Percentiles rank a stretch among this genome's conserved stretches.
These are phyloP conservation scores for Malassezia sympodialis DNA, from an alignment of 1,284 basidiomycete genomes.

Conservation along the genomic window DNA sequence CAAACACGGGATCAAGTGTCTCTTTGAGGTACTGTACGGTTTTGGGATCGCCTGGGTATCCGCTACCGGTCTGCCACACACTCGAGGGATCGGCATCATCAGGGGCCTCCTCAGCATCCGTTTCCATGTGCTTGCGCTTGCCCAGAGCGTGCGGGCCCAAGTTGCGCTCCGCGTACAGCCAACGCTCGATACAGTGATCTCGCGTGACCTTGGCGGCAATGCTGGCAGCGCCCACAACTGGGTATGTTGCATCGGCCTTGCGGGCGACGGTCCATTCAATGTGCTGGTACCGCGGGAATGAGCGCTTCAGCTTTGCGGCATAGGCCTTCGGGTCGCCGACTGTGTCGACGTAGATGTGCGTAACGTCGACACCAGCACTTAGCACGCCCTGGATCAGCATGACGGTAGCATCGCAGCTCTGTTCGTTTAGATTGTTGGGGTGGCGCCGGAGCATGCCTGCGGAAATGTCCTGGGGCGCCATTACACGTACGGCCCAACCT, in stretches of 20 bases:
- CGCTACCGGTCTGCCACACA: conserved; percentile 19
- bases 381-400: conserved; percentile 73
- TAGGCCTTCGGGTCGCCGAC: conserved; percentile 79
- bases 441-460: conserved; percentile 75
- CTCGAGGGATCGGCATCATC: background rate
- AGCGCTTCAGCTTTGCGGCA: conserved; percentile 50
- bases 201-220: conserved; percentile 93
- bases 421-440: conserved; percentile 80
- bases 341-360: conserved; percentile 88
- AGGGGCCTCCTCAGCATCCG: background rate
- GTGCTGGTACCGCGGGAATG: conserved; percentile 35
- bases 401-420: conserved; percentile 84
- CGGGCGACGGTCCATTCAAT: conserved; percentile 70
- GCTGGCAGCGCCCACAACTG: conserved; percentile 90
- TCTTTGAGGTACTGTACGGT: conserved; percentile 75
- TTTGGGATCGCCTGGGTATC: conserved; percentile 62
- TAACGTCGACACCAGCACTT: conserved; percentile 65
- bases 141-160: conserved; percentile 11
- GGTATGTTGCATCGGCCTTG: conserved; percentile 90
- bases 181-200: conserved; percentile 76
- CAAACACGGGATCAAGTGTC: conserved; percentile 77
- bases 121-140: conserved; percentile 19
- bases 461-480: conserved; percentile 80
- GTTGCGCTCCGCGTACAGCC: conserved; percentile 54
- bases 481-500: conserved; percentile 72